phyloP scores from a whole-genome alignment of 768 basidiomycete genomes.

The Kwoniella dejecticola region DNA sequence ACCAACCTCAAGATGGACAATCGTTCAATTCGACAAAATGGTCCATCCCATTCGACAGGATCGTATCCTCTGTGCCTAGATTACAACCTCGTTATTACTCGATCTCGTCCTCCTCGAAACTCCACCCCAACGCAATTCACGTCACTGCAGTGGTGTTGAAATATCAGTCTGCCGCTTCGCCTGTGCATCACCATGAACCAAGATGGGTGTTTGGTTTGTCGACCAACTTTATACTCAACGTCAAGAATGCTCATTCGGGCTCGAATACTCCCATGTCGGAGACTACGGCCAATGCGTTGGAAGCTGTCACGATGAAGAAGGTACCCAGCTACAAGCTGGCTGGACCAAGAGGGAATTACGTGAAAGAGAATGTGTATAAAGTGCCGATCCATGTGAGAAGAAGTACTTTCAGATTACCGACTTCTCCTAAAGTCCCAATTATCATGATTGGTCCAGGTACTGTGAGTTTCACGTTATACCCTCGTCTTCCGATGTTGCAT shows the following conservation, averaged over 20 bases:
- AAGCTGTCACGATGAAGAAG: constrained; percentile 51
- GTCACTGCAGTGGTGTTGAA: constrained; percentile 94
- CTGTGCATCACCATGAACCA: constrained; percentile 59
- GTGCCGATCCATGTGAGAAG: constrained; percentile 92
- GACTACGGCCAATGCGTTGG: constrained; percentile 31
- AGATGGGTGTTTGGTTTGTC: constrained; percentile 86
- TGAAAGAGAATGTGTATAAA: constrained; percentile 68
- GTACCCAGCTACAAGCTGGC: constrained; percentile 78
- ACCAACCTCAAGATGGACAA: constrained; percentile 32
- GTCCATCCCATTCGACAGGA: constrained; percentile 92
- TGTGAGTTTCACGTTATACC: constrained; percentile 61
- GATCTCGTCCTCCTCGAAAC: constrained; percentile 94
- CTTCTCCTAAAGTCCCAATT: constrained; percentile 95
- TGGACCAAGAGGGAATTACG: constrained; percentile 86
- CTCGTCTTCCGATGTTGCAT: neutral
- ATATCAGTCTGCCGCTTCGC: constrained; percentile 70
- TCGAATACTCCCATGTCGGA: constrained; percentile 34
- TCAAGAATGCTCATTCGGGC: constrained; percentile 67
- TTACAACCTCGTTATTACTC: constrained; percentile 98
- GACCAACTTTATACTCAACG: constrained; percentile 92
- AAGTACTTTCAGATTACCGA: constrained; percentile 94
- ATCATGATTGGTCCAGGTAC: constrained; percentile 99
- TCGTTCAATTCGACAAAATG: constrained; percentile 78
- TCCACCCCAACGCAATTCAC: constrained; percentile 85
- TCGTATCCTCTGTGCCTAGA: constrained; percentile 88